These are phyloP conservation scores for Begonia fuchsioides DNA, from an alignment of 306 rosid species.

Conservation along the genomic window DNA sequence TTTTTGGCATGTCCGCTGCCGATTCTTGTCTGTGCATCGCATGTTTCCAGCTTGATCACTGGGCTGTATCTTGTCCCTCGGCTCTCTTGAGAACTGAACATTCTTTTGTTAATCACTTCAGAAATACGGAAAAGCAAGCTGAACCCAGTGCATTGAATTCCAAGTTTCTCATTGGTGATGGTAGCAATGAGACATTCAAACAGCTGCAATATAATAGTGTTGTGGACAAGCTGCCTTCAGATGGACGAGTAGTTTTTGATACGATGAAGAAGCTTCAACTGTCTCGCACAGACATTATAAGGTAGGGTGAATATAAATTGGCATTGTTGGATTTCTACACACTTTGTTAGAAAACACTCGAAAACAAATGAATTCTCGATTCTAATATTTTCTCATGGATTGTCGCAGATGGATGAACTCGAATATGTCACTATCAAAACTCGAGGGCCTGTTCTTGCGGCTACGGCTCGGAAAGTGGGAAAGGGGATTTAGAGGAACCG, in stretches of 20 bases:
- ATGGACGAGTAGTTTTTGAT: slow-evolving; percentile 28
- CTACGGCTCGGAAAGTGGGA: slow-evolving; percentile 84
- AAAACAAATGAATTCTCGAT: neutral
- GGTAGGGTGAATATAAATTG: slow-evolving; percentile 34
- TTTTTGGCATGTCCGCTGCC: slow-evolving; percentile 22
- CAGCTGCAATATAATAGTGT: slow-evolving; percentile 14
- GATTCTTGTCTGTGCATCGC: slow-evolving; percentile 32
- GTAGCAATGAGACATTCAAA: slow-evolving; percentile 5
- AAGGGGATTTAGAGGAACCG: slow-evolving; percentile 66
- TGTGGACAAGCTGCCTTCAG: slow-evolving; percentile 17
- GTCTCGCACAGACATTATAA: slow-evolving; percentile 61
- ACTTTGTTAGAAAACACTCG: neutral
- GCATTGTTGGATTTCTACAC: no score
- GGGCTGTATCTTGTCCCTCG: slow-evolving; percentile 56
- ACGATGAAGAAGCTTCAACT: slow-evolving; percentile 51
- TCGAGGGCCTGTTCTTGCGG: slow-evolving; percentile 78
- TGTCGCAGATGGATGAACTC: slow-evolving; percentile 48
- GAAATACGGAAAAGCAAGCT: slow-evolving; percentile 13
- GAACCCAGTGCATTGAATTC: slow-evolving; percentile 17
- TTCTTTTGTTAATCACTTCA: slow-evolving; percentile 13
- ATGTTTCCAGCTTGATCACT: slow-evolving; percentile 44
- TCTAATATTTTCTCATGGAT: no score
- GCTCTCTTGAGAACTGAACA: slow-evolving; percentile 21
- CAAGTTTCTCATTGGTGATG: slow-evolving; percentile 16
- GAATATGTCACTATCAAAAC: slow-evolving; percentile 27